Evolutionary conservation across 306 rosid species (phyloP), one percentile per base, ranked within the genome.

Genomic region (Malus sieversii): DNA sequence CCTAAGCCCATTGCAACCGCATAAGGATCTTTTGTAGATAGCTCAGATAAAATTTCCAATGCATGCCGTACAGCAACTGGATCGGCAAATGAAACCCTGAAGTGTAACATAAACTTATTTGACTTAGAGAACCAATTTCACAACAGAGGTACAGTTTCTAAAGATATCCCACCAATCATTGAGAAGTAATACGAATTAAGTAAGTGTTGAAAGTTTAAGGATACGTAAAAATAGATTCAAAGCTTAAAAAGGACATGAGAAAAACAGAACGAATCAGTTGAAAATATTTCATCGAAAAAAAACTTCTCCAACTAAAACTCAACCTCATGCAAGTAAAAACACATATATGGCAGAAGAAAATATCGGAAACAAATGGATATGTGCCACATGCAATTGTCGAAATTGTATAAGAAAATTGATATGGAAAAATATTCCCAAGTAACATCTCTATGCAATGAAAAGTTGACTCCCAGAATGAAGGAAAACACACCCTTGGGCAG

Each of bases 31-130:
- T 83, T 95, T 42, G 91, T 73, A 78, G 99, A 97, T 72, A 95
- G 88, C 81, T 95, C 96, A 5, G 96, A 87, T 64, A 92, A 88
- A 75, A 95, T 90, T 87, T 85, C 99, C 87, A 95, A 87, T 4
- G 97, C 85, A 80, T 95, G 97, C 75, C 99, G 88, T 87, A 95
- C 96, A 84, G 99, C 97, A 85, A 95, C 90, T 25, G 99, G 99
- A 79, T 95, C 97, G 82, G 93, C 85, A 83, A 84, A 95, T 51
- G 93, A 89, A 76, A 95, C 88, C 86, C 99, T 92, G 89, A 58
- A 84, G 76, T 77, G 72, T 72, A 73, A 72, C 8, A 70, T 38
- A 70, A 77, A 71, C 55, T 33, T 59, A 2, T 16, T 71, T 32
- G 65, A 55, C 32, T 55, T 73, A 23, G 23, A 40, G 7, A 73